Evolutionary conservation across 2,329 filamentous ascomycete species (phyloP), one percentile per base, ranked within the genome.

Genomic region (Calonectria montana): DNA sequence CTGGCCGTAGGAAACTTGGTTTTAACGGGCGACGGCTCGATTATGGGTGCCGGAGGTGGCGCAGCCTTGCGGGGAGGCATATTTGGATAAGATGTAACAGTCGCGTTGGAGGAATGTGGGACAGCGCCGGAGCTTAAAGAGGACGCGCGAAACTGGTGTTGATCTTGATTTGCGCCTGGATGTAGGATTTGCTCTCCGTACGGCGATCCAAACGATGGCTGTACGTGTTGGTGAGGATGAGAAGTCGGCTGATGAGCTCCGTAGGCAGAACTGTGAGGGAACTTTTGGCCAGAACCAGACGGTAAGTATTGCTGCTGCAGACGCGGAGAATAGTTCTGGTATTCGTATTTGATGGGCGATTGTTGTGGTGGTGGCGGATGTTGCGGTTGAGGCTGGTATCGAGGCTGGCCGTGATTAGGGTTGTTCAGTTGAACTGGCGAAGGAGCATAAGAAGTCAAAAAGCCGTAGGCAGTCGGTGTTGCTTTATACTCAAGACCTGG

Each of bases 1-100:
- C 97, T 91, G 16, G 97, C 97, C 37, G 97, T 97, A 1, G 97
- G 97, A 80, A 99, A 99, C 80, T 98, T 98, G 39, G 96, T 98
- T 84, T 91, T 94, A 78, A 99, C 95, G 50, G 95, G 88, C 83
- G 85, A 98, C 85, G 83, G 90, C 82, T 85, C 91, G 78, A 90
- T 84, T 50, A 83, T 81, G 35, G 83, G 81, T 67, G 84, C 81
- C 71, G 77, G 80, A 48, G 80, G 83, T 47, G 80, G 83, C 75
- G 79, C 83, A 45, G 79, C 78, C 74, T 79, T 79, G 74, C 79
- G 77, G 35, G 79, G 79, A 76, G 83, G 83, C 83, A 85, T 85
- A 18, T 77, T 72, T 29, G 74, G 31, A 65, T 70, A 65, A 13
- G 72, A 53, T 43, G 71, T 7, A 39, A 67, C 62, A 41, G 71